Evolutionary conservation across 2,329 filamentous ascomycete species (phyloP).

Genomic region (Chaetothyriales sp.): DNA sequence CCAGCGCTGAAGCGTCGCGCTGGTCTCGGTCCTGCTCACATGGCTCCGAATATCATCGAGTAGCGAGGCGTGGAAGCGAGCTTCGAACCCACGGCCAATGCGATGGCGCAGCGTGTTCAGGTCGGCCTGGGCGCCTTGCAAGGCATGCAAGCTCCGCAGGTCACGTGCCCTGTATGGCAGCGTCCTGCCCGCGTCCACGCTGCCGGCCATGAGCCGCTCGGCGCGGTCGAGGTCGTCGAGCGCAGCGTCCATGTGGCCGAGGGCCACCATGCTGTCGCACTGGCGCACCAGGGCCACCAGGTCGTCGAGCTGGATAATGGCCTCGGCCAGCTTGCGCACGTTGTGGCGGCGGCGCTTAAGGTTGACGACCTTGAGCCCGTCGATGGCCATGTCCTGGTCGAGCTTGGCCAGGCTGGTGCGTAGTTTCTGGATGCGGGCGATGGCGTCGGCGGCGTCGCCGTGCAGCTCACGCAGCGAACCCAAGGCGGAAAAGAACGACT

Average conservation of each 20-base stretch:
- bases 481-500: conserved; percentile 88
- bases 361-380: conserved; percentile 72
- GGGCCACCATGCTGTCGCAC: conserved; percentile 71
- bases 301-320: conserved; percentile 67
- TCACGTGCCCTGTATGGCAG: conserved; percentile 36
- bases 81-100: conserved; percentile 77
- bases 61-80: conserved; percentile 62
- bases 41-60: conserved; percentile 72
- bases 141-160: conserved; percentile 60
- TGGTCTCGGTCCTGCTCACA: conserved; percentile 53
- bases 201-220: conserved; percentile 65
- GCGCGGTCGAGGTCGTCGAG: conserved; percentile 63
- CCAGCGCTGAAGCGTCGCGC: conserved; percentile 74
- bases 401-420: conserved; percentile 66
- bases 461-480: conserved; percentile 85
- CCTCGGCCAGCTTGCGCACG: conserved; percentile 64
- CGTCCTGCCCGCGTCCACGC: conserved; percentile 8
- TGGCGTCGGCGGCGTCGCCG: conserved; percentile 80
- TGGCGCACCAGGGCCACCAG: conserved; percentile 61
- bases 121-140: conserved; percentile 68
- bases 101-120: conserved; percentile 61
- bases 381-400: conserved; percentile 75
- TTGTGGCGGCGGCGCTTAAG: conserved; percentile 74
- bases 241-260: conserved; percentile 69
- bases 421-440: conserved; percentile 68